phyloP scores from a whole-genome alignment of 148 eudicot genomes.

The Heliosperma pusillum region DNA sequence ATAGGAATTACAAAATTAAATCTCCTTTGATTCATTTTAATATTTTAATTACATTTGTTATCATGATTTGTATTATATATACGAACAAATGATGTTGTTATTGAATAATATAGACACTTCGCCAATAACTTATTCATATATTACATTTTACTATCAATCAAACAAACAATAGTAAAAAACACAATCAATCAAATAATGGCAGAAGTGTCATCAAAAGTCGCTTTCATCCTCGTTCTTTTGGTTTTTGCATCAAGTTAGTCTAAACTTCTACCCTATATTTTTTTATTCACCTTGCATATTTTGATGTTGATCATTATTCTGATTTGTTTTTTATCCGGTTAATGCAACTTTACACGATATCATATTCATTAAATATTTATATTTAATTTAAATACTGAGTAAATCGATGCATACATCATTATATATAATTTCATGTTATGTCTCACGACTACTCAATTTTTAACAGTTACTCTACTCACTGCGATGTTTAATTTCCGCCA shows the following conservation, averaged over 20 bases:
- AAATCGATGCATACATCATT: not conserved
- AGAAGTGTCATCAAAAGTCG: not conserved
- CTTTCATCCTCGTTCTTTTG: not conserved
- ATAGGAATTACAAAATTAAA: no score
- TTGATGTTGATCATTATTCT: not conserved
- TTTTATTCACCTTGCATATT: not conserved
- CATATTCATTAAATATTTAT: not conserved
- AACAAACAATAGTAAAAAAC: no score
- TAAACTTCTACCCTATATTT: no score
- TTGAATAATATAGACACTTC: no score
- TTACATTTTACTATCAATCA: no score
- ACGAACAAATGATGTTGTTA: no score
- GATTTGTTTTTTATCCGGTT: not conserved
- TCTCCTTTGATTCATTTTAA: no score
- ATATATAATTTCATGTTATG: not conserved
- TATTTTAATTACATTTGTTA: no score
- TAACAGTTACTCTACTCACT: not conserved
- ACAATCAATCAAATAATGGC: not conserved
- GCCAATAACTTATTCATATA: no score
- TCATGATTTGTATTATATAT: no score
- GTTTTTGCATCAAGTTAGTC: not conserved
- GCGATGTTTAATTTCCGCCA: not conserved
- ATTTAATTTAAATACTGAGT: no score
- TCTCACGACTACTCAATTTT: not conserved
- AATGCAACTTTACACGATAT: not conserved